Evolutionary conservation across 2,329 filamentous ascomycete genomes (phyloP), one percentile per base, ranked within the genome.

Genomic region (Hymenoscyphus scutula): DNA sequence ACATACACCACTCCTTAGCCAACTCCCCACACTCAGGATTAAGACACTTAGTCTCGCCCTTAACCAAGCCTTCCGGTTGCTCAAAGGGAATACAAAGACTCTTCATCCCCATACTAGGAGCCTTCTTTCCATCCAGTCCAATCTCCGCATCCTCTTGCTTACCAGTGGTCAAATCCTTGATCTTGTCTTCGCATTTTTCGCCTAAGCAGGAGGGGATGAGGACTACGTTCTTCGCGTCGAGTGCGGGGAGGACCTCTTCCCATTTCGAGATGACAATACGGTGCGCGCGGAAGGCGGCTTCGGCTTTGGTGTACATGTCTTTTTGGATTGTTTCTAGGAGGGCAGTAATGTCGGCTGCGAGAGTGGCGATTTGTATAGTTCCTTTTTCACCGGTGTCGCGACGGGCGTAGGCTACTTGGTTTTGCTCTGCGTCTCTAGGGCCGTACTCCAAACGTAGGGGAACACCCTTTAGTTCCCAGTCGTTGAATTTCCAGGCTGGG

Each of bases 401-500:
- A 72, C 95, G 91, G 25, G 93, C 91, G 66, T 85, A 91, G 67
- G 89, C 91, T 69, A 98, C 89, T 51, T 93, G 90, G 62, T 89
- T 85, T 75, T 93, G 91, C 67, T 90, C 91, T 13, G 89, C 89
- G 74, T 98, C 95, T 78, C 96, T 96, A 72, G 95, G 94, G 5
- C 96, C 96, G 74, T 97, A 97, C 77, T 99, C 95, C 63, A 99
- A 84, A 64, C 95, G 90, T 41, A 99, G 85, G 55, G 96, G 95
- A 51, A 98, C 90, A 75, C 96, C 95, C 79, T 94, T 96, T 71
- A 98, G 84, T 77, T 99, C 96, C 92, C 92, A 97, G 78, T 99
- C 93, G 79, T 96, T 96, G 82, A 99, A 99, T 79, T 99, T 99
- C 88, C 90, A 98, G 68, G 92, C 92, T 45, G 95, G 93, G 64